Evolutionary conservation across 108 stramenopile genomes (phyloP), one percentile per base, ranked within the genome.

Genomic region (Epithemia pelagica): DNA sequence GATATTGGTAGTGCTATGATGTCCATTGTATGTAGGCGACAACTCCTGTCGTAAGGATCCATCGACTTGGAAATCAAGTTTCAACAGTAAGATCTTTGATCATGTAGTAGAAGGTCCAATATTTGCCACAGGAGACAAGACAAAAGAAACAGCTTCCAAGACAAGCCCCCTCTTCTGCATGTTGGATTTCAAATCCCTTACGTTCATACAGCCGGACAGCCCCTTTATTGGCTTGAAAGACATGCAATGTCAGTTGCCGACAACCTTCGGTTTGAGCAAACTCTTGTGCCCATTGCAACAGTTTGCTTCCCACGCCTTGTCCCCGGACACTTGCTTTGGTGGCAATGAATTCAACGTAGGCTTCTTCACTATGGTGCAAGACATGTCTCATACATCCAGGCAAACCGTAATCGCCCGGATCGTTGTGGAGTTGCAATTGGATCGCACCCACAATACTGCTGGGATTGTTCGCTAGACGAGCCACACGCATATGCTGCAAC

Each of bases 191-290:
- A 20, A 52, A 59, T 18, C 58, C 58, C 21, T 22, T 22, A 21
- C 67, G 26, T 46, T 62, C 67, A 51, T 74, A 74, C 20, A 74
- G 60, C 8, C 73, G 30, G 23, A 61, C 61, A 2, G 73, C 73
- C n/a, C n/a, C n/a, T 22, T 31, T 25, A 63, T 74, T 74, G 21
- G 67, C 73, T 23, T 32, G 28, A 21, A 74, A n/a, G 24, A 74
- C 73, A 25, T 26, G 60, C 23, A 74, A 30, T 27, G 73, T 23
- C 2, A 66, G 52, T 25, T n/a, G 28, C 7, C 7, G 10, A 29
- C 58, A 60, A 22, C 52, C 29, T 20, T 33, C 20, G 10, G 29
- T 5, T 26, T 31, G 59, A 26, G 67, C 72, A 20, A 28, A 51
- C 28, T 58, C 72, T 22, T 74, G 67, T 0, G 64, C 66, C 73